These are phyloP conservation scores for Agaricales sp. DNA, from an alignment of 1,284 basidiomycete genomes.

Conservation along the genomic window DNA sequence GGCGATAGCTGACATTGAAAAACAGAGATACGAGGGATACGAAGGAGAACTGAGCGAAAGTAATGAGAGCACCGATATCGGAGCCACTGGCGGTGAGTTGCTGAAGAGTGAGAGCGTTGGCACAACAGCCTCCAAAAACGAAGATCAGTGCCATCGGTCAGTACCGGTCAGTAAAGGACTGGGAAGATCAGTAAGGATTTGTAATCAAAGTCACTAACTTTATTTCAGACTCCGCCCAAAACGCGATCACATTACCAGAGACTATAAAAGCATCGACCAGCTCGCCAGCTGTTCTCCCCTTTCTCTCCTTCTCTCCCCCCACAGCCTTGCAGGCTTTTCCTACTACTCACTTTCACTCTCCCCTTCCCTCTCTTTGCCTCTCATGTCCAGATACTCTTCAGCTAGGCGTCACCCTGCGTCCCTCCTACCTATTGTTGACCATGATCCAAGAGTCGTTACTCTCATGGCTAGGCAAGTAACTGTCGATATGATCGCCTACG, in stretches of 20 bases:
- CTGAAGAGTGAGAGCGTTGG: constrained; percentile 63
- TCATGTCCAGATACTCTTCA: constrained; percentile 13
- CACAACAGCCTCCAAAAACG: background rate
- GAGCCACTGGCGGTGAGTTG: constrained; percentile 55
- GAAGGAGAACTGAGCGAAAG: constrained; percentile 65
- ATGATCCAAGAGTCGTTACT: constrained; percentile 69
- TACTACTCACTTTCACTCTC: constrained; percentile 9
- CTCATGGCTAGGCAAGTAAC: constrained; percentile 74
- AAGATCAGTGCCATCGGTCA: background rate
- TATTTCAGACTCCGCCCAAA: background rate
- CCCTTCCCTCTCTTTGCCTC: constrained; percentile 15
- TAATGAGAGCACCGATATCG: constrained; percentile 67
- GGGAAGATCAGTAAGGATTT: background rate
- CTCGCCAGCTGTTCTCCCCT: constrained; percentile 11
- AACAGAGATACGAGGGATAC: constrained; percentile 51
- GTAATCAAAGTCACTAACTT: background rate
- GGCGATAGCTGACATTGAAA: constrained; percentile 46
- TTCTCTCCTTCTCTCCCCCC: constrained; percentile 4
- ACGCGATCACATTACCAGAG: background rate
- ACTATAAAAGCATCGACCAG: background rate
- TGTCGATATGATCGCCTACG: constrained; percentile 71
- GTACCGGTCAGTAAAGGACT: background rate
- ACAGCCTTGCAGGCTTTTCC: constrained; percentile 7
- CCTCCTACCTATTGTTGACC: constrained; percentile 54
- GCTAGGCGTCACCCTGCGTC: constrained; percentile 52